Evolutionary conservation across 768 basidiomycete genomes (phyloP).

Genomic region (Mrakia gelida): DNA sequence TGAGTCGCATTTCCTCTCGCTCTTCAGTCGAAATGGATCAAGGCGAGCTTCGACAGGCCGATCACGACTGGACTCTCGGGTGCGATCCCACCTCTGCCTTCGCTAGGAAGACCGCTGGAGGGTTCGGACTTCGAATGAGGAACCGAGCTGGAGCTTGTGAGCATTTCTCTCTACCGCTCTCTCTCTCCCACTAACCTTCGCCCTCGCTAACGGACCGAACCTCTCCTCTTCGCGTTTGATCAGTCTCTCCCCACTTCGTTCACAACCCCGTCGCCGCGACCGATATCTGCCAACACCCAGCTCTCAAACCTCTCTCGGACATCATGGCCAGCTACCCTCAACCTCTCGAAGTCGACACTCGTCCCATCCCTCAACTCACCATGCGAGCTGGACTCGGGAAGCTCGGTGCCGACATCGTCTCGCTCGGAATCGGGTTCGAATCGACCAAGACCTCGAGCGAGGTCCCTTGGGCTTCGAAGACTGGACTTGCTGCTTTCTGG

Average conservation of each 20-base stretch:
- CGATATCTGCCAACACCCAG: slow-evolving; percentile 19
- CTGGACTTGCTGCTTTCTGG: slow-evolving; percentile 19
- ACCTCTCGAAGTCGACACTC: slow-evolving; percentile 26
- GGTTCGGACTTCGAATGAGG: slow-evolving; percentile 15
- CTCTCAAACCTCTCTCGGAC: slow-evolving; percentile 3
- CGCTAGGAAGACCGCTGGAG: slow-evolving; percentile 8
- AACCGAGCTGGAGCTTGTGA: slow-evolving; percentile 15
- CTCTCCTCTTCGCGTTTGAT: neutral
- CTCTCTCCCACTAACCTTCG: neutral
- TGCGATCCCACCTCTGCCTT: slow-evolving; percentile 7
- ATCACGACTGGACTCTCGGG: slow-evolving; percentile 18
- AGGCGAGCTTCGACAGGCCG: neutral
- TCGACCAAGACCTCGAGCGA: neutral
- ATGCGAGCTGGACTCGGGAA: slow-evolving; percentile 8
- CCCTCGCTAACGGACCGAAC: neutral
- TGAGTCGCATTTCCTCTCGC: neutral
- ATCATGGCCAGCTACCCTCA: slow-evolving; percentile 17
- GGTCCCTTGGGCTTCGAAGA: slow-evolving; percentile 28
- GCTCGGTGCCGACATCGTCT: slow-evolving; percentile 17
- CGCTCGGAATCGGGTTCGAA: slow-evolving; percentile 14
- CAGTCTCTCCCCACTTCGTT: slow-evolving; percentile 28
- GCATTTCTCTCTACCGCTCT: neutral
- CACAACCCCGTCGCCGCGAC: slow-evolving; percentile 21
- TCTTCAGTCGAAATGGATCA: slow-evolving; percentile 24
- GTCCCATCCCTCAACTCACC: slow-evolving; percentile 21